Conservation (phyloP, 2,329 filamentous ascomycete genomes). For the Parafenestella ontariensis region DNA sequence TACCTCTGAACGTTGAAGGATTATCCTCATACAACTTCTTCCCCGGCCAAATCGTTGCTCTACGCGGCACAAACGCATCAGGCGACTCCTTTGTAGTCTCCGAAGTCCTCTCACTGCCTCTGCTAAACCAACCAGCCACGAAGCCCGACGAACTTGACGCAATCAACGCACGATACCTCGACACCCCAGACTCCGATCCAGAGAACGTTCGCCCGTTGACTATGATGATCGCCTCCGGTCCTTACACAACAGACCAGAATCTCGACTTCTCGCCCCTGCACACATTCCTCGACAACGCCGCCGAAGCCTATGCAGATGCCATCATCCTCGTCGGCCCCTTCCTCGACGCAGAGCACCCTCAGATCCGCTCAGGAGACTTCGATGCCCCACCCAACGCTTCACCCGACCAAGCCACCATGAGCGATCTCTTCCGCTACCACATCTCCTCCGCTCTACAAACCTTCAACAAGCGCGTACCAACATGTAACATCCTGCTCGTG, state of each 20-base stretch:
- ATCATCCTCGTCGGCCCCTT: slow-evolving; percentile 87
- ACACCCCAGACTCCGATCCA: slow-evolving; percentile 63
- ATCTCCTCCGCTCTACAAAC: slow-evolving; percentile 76
- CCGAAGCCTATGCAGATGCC: slow-evolving; percentile 75
- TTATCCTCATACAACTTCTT: slow-evolving; percentile 82
- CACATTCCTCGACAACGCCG: slow-evolving; percentile 79
- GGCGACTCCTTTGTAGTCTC: slow-evolving; percentile 82
- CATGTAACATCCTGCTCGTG: slow-evolving; percentile 79
- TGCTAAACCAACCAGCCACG: slow-evolving; percentile 77
- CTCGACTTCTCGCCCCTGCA: slow-evolving; percentile 88
- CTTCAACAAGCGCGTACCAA: slow-evolving; percentile 74
- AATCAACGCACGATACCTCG: slow-evolving; percentile 73
- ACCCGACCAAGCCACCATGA: slow-evolving; percentile 79
- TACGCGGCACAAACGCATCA: slow-evolving; percentile 85
- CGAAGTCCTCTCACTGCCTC: slow-evolving; percentile 76
- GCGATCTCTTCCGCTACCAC: slow-evolving; percentile 81
- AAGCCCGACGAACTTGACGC: slow-evolving; percentile 68
- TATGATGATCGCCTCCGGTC: slow-evolving; percentile 80
- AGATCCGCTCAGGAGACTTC: slow-evolving; percentile 68
- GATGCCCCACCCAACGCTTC: slow-evolving; percentile 51
- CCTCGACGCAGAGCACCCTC: slow-evolving; percentile 87
- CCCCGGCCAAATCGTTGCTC: slow-evolving; percentile 89
- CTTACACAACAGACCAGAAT: slow-evolving; percentile 91
- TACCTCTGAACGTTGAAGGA: slow-evolving; percentile 78
- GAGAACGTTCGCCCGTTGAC: slow-evolving; percentile 69